Evolutionary conservation across 305 asterid genomes (phyloP).

Genomic region (Salvia sclarea): DNA sequence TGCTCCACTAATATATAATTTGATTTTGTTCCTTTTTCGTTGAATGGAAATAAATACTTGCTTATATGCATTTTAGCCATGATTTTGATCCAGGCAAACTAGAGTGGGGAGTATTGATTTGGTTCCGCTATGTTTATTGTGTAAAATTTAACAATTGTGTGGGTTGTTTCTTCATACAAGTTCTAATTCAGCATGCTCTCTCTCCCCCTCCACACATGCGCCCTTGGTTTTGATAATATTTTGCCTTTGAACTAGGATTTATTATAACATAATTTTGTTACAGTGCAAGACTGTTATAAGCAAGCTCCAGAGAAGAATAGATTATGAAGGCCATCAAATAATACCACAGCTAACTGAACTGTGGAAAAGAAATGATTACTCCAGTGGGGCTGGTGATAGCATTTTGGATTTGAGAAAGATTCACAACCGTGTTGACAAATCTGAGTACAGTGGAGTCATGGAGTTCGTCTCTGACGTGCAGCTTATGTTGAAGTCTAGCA

Average conservation of each 20-base stretch:
- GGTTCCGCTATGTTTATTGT: background rate
- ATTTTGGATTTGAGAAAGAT: constrained; percentile 70
- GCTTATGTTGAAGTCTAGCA: constrained; percentile 70
- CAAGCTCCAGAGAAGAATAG: constrained; percentile 89
- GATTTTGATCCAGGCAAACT: background rate
- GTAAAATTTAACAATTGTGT: background rate
- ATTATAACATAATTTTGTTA: constrained; percentile 32
- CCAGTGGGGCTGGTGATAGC: constrained; percentile 54
- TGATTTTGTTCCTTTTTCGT: background rate
- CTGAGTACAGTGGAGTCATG: constrained; percentile 68
- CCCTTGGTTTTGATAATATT: background rate
- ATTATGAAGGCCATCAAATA: constrained; percentile 85
- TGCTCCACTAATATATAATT: constrained; percentile 24
- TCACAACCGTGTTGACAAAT: constrained; percentile 66
- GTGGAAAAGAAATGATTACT: constrained; percentile 81
- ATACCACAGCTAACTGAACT: constrained; percentile 84
- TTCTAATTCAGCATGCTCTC: constrained; percentile 1
- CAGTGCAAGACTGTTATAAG: constrained; percentile 90
- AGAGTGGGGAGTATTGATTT: background rate
- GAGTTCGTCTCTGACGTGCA: constrained; percentile 90
- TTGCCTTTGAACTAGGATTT: constrained; percentile 19
- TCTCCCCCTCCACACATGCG: background rate
- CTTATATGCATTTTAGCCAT: background rate
- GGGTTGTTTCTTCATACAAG: background rate
- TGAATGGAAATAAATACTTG: background rate